These are phyloP conservation scores for Beauveria australis DNA, from an alignment of 2,329 filamentous ascomycete genomes.

Conservation along the genomic window DNA sequence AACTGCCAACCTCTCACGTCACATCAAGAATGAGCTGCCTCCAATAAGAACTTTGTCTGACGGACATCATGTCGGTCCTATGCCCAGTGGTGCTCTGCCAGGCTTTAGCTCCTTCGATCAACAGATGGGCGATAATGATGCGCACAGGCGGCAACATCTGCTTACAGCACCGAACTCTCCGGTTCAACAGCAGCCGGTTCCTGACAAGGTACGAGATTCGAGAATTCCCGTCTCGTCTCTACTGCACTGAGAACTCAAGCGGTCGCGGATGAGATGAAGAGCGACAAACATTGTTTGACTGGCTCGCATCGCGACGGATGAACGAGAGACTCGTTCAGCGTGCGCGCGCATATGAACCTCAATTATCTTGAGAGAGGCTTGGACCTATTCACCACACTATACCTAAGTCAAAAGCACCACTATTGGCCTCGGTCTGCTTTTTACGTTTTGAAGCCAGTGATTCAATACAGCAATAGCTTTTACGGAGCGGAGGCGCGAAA, in stretches of 20 bases:
- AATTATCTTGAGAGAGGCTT: background rate
- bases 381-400: background rate
- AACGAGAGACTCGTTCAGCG: background rate
- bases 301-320: too few species aligned
- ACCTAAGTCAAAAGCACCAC: background rate
- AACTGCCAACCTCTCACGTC: slow-evolving; percentile 26
- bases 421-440: background rate
- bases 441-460: background rate
- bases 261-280: background rate
- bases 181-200: slow-evolving; percentile 10
- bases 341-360: background rate
- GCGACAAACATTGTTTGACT: background rate
- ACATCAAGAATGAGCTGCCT: slow-evolving; percentile 36
- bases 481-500: background rate
- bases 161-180: slow-evolving; percentile 23
- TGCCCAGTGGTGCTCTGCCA: slow-evolving; percentile 18
- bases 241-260: slow-evolving; percentile 1
- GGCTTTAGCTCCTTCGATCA: slow-evolving; percentile 18
- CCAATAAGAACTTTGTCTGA: slow-evolving; percentile 18
- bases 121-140: slow-evolving; percentile 7
- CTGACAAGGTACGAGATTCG: slow-evolving; percentile 13
- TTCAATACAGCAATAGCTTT: background rate
- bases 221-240: slow-evolving; percentile 20
- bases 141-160: slow-evolving; percentile 14
- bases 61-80: background rate